Evolutionary conservation across 441 rosid genomes (phyloP), one percentile per base, ranked within the genome.

Genomic region (Euphorbia schlechtendalii): DNA sequence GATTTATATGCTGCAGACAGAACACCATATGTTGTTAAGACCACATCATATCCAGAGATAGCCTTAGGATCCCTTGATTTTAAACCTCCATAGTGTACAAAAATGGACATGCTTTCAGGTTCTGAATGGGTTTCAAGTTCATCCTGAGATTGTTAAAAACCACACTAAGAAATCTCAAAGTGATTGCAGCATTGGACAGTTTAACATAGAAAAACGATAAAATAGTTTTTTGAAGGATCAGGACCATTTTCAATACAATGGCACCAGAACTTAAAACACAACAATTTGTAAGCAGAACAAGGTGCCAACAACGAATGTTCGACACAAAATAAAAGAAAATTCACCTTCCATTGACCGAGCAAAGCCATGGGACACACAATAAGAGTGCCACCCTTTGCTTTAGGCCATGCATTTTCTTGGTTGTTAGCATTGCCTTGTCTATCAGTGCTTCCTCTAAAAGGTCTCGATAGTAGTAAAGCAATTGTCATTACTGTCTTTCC

Each of bases 401-500:
- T 84, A 36, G 65, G 51, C 52, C 17, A 21, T 27, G 27, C 30
- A 11, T 63, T 64, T 64, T 77, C 59, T 68, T 73, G 58, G 66
- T 58, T 63, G 51, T 60, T 68, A 32, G 56, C 48, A 65, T 41
- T 69, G 28, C 71, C 72, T 66, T 71, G 72, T 18, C 18, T 69
- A 5, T 67, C 75, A 14, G 69, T 73, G 58, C 61, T 73, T 61
- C 82, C 84, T 67, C 65, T 71, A 56, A 85, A 80, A 25, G 75
- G 80, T 68, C 83, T 72, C 64, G 96, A 74, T 68, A 86, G 89
- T 71, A 86, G 74, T 38, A 88, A 67, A 64, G 90, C 85, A 75
- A 88, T 84, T 36, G 88, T 83, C 96, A 88, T 86, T 68, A 88
- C 89, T 3, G 90, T 88, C 74, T 86, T 86, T 51, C 92, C 96